Evolutionary conservation across 2,329 filamentous ascomycete genomes (phyloP).

Genomic region (Nemania sp.): DNA sequence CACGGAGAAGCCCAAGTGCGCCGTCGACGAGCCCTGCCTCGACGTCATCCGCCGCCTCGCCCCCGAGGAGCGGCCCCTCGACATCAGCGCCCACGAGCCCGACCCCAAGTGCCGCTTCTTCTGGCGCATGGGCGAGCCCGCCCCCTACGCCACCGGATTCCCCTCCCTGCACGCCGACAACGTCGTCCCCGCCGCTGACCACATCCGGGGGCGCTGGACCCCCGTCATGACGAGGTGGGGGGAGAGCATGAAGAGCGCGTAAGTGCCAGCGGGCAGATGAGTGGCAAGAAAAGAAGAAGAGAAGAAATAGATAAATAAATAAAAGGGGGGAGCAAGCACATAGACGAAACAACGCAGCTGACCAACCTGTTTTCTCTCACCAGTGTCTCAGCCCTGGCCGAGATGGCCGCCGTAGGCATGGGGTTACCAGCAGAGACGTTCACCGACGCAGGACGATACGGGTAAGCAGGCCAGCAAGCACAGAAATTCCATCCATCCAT

Average conservation of each 20-base stretch:
- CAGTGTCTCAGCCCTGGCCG: constrained; percentile 57
- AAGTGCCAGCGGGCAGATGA: constrained; percentile 34
- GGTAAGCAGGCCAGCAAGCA: constrained; percentile 47
- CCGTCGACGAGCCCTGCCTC: constrained; percentile 64
- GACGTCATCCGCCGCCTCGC: constrained; percentile 59
- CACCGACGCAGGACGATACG: constrained; percentile 59
- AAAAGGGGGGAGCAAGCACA: too few relatives aligned
- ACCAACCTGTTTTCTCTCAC: background rate
- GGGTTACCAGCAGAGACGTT: constrained; percentile 58
- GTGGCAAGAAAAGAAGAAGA: background rate
- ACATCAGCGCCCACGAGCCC: constrained; percentile 59
- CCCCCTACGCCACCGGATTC: constrained; percentile 60
- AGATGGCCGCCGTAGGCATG: constrained; percentile 63
- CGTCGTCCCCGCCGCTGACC: constrained; percentile 54
- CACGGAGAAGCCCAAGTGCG: constrained; percentile 67
- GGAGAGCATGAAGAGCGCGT: constrained; percentile 63
- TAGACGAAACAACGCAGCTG: too few relatives aligned
- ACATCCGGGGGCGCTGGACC: constrained; percentile 56
- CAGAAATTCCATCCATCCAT: background rate
- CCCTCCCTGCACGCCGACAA: constrained; percentile 61
- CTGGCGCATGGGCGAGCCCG: constrained; percentile 61
- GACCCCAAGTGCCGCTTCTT: constrained; percentile 68
- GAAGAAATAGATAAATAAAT: background rate
- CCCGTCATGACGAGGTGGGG: constrained; percentile 63
- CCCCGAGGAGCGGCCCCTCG: constrained; percentile 60